Evolutionary conservation across 148 eudicot species (phyloP).

Genomic region (Gaultheria prostrata): DNA sequence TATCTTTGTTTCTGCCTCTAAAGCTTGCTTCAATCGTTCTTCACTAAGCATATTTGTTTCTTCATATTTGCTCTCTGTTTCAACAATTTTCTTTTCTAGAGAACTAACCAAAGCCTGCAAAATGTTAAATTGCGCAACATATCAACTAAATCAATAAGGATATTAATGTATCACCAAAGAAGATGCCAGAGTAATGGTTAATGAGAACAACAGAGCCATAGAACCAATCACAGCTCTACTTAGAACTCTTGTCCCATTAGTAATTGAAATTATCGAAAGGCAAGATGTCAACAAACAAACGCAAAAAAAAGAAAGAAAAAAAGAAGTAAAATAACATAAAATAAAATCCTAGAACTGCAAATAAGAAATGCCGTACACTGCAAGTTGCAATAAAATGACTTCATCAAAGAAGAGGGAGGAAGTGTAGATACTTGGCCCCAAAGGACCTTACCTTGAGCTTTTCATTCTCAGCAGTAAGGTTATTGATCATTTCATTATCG

Average conservation of each 20-base stretch:
- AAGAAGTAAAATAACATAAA: too few relatives aligned
- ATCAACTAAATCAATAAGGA: background rate
- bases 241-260: background rate
- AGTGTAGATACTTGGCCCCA: background rate
- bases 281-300: background rate
- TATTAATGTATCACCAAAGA: background rate
- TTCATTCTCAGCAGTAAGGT: constrained; percentile 62
- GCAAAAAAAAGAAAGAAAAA: background rate
- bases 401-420: background rate
- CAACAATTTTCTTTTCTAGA: constrained; percentile 67
- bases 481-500: constrained; percentile 46
- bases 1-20: constrained; percentile 73
- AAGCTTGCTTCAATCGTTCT: constrained; percentile 67
- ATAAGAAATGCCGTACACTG: background rate
- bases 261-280: background rate
- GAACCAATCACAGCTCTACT: background rate
- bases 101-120: constrained; percentile 63
- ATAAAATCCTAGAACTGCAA: background rate
- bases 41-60: constrained; percentile 59
- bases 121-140: constrained; percentile 4
- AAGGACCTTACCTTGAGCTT: constrained; percentile 56
- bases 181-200: background rate
- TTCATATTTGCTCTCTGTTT: constrained; percentile 59
- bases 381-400: background rate
- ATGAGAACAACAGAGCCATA: background rate